Conservation (phyloP, 345 rosid genomes). For the Syzygium aqueum region DNA sequence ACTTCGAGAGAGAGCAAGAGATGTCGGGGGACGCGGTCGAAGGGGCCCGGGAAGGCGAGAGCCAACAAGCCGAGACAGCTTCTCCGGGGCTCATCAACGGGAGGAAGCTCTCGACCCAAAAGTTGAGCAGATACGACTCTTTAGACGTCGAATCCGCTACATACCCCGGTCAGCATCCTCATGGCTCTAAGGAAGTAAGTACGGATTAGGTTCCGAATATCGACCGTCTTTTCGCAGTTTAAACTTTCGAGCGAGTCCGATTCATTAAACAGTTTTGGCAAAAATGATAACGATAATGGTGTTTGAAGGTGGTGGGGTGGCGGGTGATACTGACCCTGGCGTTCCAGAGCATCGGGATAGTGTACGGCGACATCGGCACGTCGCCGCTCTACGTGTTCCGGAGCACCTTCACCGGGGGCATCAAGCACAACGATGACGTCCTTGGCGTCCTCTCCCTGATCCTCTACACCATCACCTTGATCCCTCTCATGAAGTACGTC, state of each 20-base stretch:
- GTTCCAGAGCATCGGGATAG: slow-evolving; percentile 53
- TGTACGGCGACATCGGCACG: slow-evolving; percentile 54
- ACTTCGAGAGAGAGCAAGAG: neutral
- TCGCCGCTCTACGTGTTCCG: slow-evolving; percentile 49
- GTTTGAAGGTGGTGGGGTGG: slow-evolving; percentile 11
- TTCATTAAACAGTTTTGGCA: neutral
- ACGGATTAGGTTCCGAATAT: neutral
- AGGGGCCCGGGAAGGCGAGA: neutral
- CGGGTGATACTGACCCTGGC: slow-evolving; percentile 32
- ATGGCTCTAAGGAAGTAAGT: slow-evolving; percentile 12
- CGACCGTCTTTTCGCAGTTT: neutral
- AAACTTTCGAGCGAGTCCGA: neutral
- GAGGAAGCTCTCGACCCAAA: slow-evolving; percentile 10
- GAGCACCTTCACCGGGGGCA: slow-evolving; percentile 21
- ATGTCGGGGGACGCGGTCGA: neutral
- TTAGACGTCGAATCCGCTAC: slow-evolving; percentile 34
- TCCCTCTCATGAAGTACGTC: slow-evolving; percentile 44
- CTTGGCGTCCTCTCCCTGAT: slow-evolving; percentile 50
- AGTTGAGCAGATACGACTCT: slow-evolving; percentile 26
- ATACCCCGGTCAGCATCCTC: neutral
- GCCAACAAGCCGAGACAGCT: neutral
- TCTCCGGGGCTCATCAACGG: neutral
- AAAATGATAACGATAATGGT: neutral
- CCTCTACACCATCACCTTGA: slow-evolving; percentile 41
- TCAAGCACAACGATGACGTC: slow-evolving; percentile 34